Percentiles rank a stretch among this genome's conserved stretches.
phyloP scores from a whole-genome alignment of 176 grass and related monocot species.

The Hsuehochloa calcarea region DNA sequence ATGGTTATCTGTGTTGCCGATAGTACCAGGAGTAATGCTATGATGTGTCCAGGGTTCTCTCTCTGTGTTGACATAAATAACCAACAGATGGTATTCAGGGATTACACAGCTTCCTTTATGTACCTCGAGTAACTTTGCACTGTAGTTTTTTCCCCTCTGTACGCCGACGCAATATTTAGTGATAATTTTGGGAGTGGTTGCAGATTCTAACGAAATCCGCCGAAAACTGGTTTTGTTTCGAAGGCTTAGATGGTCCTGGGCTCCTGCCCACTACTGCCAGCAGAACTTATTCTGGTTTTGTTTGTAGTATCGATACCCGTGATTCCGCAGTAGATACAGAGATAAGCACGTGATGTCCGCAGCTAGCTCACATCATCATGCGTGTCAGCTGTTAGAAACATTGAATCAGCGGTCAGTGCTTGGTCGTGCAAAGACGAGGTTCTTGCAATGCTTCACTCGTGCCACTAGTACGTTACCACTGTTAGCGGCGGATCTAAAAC shows the following conservation, averaged over 20 bases:
- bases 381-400: not conserved
- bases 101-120: not conserved
- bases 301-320: not conserved
- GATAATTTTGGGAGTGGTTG: not conserved
- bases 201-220: not conserved
- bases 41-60: not conserved
- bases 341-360: not conserved
- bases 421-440: not conserved
- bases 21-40: not conserved
- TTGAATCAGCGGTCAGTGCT: not conserved
- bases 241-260: not conserved
- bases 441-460: not conserved
- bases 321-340: not conserved
- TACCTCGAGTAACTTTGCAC: not conserved
- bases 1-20: not conserved
- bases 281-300: not conserved
- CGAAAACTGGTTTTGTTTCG: not conserved
- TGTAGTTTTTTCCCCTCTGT: not conserved
- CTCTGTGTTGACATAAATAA: not conserved
- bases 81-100: not conserved
- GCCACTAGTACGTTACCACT: too few relatives aligned
- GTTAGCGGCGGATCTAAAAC: rapidly evolving
- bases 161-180: not conserved
- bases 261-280: not conserved
- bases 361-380: not conserved